A percentile compares a stretch with the other conserved stretches of the same genome.
These are phyloP conservation scores for Hygrocybe punicea DNA, from an alignment of 768 basidiomycete genomes.

Conservation along the genomic window DNA sequence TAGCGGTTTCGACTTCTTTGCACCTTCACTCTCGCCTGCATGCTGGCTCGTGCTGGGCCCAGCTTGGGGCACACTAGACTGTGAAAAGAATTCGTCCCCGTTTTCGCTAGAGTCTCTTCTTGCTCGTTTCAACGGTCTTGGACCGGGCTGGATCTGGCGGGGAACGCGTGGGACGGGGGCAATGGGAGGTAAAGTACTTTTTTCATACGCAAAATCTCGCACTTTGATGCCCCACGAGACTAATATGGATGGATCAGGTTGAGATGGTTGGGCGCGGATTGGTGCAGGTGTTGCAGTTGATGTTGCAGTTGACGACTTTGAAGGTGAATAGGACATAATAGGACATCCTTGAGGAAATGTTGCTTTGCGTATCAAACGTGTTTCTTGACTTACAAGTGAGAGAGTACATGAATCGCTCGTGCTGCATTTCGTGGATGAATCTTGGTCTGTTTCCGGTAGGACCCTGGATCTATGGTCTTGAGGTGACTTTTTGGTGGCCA, in stretches of 20 bases:
- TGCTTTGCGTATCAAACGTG: slow-evolving; percentile 24
- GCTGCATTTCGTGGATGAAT: neutral
- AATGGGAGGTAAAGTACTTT: slow-evolving; percentile 62
- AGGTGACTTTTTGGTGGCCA: neutral
- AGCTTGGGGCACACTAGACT: neutral
- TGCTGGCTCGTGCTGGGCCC: neutral
- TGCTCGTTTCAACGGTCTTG: slow-evolving; percentile 37
- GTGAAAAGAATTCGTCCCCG: slow-evolving; percentile 13
- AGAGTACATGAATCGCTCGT: slow-evolving; percentile 14
- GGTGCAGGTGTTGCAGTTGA: neutral
- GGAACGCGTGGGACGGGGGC: slow-evolving; percentile 46
- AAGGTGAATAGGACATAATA: slow-evolving; percentile 16
- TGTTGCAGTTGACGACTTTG: slow-evolving; percentile 15
- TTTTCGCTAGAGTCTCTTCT: slow-evolving; percentile 28
- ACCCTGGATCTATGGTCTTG: neutral
- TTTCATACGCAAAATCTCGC: slow-evolving; percentile 70
- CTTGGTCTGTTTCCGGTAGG: slow-evolving; percentile 1
- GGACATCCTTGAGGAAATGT: slow-evolving; percentile 32
- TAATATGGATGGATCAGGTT: slow-evolving; percentile 24
- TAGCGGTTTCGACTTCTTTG: slow-evolving; percentile 25
- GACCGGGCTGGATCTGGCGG: slow-evolving; percentile 48
- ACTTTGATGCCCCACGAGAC: slow-evolving; percentile 42
- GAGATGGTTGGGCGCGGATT: slow-evolving; percentile 9
- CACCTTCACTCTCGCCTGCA: slow-evolving; percentile 1
- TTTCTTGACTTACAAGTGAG: slow-evolving; percentile 37